Conservation (phyloP, 1,284 basidiomycete genomes). For the Thelephora terrestris region DNA sequence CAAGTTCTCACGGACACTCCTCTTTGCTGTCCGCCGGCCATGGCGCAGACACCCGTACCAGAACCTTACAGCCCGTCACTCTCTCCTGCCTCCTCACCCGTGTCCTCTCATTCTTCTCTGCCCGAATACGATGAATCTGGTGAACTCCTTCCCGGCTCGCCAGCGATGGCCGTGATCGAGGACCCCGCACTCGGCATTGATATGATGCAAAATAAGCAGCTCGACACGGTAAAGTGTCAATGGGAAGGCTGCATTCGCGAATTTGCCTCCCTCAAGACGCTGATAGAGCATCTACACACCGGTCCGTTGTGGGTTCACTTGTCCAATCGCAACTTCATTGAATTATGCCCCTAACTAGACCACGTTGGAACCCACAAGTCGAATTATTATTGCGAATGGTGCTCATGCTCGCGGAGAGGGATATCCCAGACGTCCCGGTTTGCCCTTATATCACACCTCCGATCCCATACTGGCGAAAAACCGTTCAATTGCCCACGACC, state of each 20-base stretch:
- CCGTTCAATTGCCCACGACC: constrained; percentile 78
- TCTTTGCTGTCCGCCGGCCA: constrained; percentile 4
- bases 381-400: constrained; percentile 85
- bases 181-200: constrained; percentile 14
- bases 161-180: constrained; percentile 12
- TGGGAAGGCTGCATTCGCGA: constrained; percentile 72
- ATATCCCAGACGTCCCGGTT: constrained; percentile 81
- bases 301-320: constrained; percentile 32
- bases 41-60: constrained; percentile 18
- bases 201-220: constrained; percentile 12
- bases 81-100: constrained; percentile 21
- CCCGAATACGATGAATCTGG: neutral
- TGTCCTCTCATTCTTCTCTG: constrained; percentile 20
- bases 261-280: constrained; percentile 58
- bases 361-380: constrained; percentile 84
- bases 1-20: neutral
- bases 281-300: constrained; percentile 73
- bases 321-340: constrained; percentile 2
- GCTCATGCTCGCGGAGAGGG: constrained; percentile 67
- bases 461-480: constrained; percentile 89
- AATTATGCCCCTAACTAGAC: constrained; percentile 27
- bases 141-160: constrained; percentile 17
- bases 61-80: constrained; percentile 24
- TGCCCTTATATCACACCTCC: constrained; percentile 78
- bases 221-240: constrained; percentile 54